Evolutionary conservation across 371 early-diverging fungal species (phyloP), one percentile per base, ranked within the genome.

Genomic region (Apophysomyces ossiformis): DNA sequence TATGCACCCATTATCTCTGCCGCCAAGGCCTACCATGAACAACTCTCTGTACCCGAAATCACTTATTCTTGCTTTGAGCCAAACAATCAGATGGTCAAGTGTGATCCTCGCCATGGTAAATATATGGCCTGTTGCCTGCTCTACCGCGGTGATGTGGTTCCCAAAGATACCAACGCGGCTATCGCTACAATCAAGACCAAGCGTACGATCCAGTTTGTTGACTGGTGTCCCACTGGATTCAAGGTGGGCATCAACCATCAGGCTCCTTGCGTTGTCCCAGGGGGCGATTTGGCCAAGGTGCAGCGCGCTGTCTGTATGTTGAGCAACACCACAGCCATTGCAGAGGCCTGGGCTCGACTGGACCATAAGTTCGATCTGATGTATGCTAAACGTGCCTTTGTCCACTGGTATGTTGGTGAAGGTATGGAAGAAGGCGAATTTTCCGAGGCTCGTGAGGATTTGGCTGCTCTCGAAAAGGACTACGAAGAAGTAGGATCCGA

Each of bases 371-470:
- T 97, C 72, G 93, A 92, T 78, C 81, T 95, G 65, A 97, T 96
- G 97, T 97, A 93, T 83, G 92, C 93, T 80, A 96, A 95, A 89
- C 92, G 96, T 79, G 97, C 97, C 65, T 97, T 97, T 78, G 96
- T 97, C 57, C 97, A 97, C 87, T 97, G 97, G 97, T 97, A 95
- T 83, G 96, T 96, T 68, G 95, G 96, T 75, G 97, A 97, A 84
- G 97, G 97, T 85, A 92, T 92, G 92, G 92, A 93, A 71, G 93
- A 93, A 82, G 78, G 92, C 71, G 93, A 93, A 74, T 94, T 94
- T 85, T 88, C 88, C 65, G 94, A 94, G 77, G 94, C 94, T 43
- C 70, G 73, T 64, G 70, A 98, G 86, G 95, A 98, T 80, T 89
- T 99, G 99, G 32, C 32, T 26, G 32, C 32, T 26, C 32, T 26